Percentiles rank a stretch among this genome's conserved stretches.
Conservation (phyloP, 208 protist genomes). For the Leishmania guyanensis region DNA sequence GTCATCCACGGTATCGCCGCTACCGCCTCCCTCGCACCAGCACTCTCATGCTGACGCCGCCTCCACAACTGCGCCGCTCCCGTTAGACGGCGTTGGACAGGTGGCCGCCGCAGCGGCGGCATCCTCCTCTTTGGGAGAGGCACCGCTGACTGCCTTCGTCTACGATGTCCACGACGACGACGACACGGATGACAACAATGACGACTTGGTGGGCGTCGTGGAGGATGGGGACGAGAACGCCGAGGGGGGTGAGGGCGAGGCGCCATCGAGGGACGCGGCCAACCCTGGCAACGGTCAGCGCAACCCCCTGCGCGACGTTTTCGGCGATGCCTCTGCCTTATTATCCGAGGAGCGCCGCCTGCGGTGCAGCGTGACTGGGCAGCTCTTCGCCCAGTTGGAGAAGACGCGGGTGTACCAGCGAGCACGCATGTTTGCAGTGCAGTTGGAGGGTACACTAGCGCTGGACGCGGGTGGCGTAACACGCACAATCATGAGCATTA, state of each 20-base stretch:
- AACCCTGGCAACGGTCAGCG: not conserved
- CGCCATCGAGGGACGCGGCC: not conserved
- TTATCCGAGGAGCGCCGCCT: constrained; percentile 11
- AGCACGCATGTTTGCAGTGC: constrained; percentile 80
- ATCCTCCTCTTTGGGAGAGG: not conserved
- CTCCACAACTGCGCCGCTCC: not conserved
- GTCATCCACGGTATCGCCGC: not conserved
- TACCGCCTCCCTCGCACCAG: not conserved
- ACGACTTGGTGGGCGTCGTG: constrained; percentile 13
- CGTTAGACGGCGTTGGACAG: not conserved
- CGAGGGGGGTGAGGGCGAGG: constrained; percentile 3
- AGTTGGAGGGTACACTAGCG: constrained; percentile 57
- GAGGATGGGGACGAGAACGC: constrained; percentile 15
- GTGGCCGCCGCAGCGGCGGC: not conserved
- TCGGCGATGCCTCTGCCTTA: constrained; percentile 4
- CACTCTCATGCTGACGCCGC: not conserved
- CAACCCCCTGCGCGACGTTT: constrained; percentile 11
- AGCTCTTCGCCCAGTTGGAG: constrained; percentile 78
- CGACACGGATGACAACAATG: constrained; percentile 4
- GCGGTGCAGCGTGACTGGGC: constrained; percentile 47
- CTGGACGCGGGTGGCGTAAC: constrained; percentile 87
- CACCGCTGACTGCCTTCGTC: not conserved
- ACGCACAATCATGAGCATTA: constrained; percentile 82
- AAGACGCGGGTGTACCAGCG: constrained; percentile 67
- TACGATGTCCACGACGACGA: not conserved